Base-by-base conservation (phyloP, 2,329 filamentous ascomycete species). In the Emmonsia crescens region DNA sequence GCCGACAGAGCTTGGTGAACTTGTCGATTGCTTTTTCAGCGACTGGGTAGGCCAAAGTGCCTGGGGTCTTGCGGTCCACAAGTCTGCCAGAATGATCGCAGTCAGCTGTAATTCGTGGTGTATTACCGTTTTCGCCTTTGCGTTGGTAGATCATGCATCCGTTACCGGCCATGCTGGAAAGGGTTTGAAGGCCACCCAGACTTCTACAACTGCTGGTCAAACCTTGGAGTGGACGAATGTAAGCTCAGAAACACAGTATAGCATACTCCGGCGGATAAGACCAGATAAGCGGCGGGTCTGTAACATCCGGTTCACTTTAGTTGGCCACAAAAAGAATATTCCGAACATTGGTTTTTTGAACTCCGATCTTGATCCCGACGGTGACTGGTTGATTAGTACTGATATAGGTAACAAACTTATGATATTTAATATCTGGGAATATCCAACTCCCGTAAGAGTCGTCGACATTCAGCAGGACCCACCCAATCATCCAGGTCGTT, bases 51-150 rank as follows among this genome's bases (percentile, higher is more conserved):
- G 84, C 1, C 77, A 76, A 29, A 93, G 89, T 63, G 93, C 92
- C 2, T 99, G 94, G 94, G 94, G 93, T 0, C 75, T 96, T 56
- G 88, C 91, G 8, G 82, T 96, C 12, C 93, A 97, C 72, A 82
- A 84, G 64, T 78, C 86, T 64, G 90, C 89, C n/a, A 85, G 92
- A 0, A 78, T 96, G 64, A 88, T 99, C 64, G 94, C 93, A 0
- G 87, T 95, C 46, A 89, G 89, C 67, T 86, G 89, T 0, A 99
- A 99, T 71, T 83, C 81, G 0, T 77, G 79, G 27, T 69, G 77
- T 19, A 80, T 89, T 33, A 82, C 79, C 2, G 77, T 88, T 0
- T 83, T 84, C 67, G 82, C 83, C 16, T 83, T 84, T 67, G 84
- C 82, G 0, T 75, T 87, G 59, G 73, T 77, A 2, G 72, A 76